These are phyloP conservation scores for Cucumis cinereus DNA, from an alignment of 306 rosid species.

Conservation along the genomic window DNA sequence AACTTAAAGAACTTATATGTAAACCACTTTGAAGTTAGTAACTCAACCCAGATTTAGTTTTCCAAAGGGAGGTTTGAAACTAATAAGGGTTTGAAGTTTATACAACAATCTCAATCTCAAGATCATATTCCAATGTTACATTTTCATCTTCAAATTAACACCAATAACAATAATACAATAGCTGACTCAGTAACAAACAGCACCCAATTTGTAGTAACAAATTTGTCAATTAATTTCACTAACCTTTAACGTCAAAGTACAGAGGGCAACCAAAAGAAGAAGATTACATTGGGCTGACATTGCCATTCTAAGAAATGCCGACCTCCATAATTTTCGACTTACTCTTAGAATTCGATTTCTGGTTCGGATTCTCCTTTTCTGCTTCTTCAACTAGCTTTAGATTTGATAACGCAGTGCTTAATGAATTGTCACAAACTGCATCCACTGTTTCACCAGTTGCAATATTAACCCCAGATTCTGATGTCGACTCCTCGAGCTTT, in stretches of 20 bases:
- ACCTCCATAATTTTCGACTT: neutral
- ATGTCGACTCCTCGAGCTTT: constrained; percentile 13
- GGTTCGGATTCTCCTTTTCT: neutral
- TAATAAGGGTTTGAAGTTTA: neutral
- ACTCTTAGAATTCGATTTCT: neutral
- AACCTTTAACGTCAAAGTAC: neutral
- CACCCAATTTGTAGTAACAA: neutral
- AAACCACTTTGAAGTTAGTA: too few species aligned
- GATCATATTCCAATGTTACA: neutral
- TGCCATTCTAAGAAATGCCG: neutral
- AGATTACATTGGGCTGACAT: neutral
- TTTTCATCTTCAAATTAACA: neutral
- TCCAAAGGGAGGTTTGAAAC: neutral
- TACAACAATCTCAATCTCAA: neutral
- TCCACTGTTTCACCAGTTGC: constrained; percentile 17
- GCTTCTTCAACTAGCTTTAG: constrained; percentile 37
- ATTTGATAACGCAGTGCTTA: constrained; percentile 40
- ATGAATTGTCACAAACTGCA: constrained; percentile 26
- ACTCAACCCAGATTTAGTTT: too few species aligned
- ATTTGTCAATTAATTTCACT: neutral
- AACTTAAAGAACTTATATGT: too few species aligned
- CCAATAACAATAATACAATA: neutral
- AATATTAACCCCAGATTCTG: constrained; percentile 5
- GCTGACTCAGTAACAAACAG: neutral
- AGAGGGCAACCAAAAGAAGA: neutral